phyloP scores from a whole-genome alignment of 352 stramenopile genomes.

The Pythium volutum region DNA sequence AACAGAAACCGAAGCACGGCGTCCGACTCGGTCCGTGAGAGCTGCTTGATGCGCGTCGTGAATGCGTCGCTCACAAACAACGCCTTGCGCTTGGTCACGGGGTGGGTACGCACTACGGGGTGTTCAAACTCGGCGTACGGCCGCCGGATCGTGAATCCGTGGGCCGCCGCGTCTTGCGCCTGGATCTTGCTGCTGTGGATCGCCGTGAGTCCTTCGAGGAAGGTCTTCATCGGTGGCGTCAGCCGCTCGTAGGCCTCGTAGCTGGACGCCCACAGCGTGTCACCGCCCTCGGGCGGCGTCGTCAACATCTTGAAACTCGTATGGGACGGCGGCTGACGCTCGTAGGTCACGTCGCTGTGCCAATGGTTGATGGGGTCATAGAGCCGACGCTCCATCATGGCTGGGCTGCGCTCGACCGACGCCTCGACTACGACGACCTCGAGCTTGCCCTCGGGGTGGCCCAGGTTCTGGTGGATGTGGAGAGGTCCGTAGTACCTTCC shows the following conservation, averaged over 20 bases:
- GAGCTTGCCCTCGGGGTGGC: slow-evolving; percentile 20
- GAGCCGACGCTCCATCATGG: slow-evolving; percentile 19
- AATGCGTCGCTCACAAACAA: slow-evolving; percentile 37
- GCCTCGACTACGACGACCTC: slow-evolving; percentile 24
- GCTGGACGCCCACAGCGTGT: too few species aligned
- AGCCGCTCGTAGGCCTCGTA: too few species aligned
- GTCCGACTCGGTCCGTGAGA: slow-evolving; percentile 36
- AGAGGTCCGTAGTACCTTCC: slow-evolving; percentile 27
- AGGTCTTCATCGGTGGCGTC: too few species aligned
- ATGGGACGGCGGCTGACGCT: slow-evolving; percentile 32
- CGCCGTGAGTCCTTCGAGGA: too few species aligned
- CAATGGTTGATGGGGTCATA: slow-evolving; percentile 31
- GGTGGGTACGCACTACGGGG: slow-evolving; percentile 37
- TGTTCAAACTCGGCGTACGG: slow-evolving; percentile 35
- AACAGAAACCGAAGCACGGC: slow-evolving; percentile 7
- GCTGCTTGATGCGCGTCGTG: slow-evolving; percentile 33
- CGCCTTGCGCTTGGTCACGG: slow-evolving; percentile 29
- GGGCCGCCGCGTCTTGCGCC: slow-evolving; percentile 20
- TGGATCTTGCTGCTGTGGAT: slow-evolving; percentile 9
- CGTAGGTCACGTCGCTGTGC: slow-evolving; percentile 38
- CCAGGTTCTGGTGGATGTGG: slow-evolving; percentile 30
- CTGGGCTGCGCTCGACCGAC: slow-evolving; percentile 11
- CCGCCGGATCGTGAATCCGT: slow-evolving; percentile 28
- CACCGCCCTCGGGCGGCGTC: slow-evolving; percentile 13
- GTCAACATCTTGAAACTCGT: slow-evolving; percentile 32